Evolutionary conservation across 73 alveolate species (phyloP), one percentile per base, ranked within the genome.

Genomic region (Paramecium bursaria): DNA sequence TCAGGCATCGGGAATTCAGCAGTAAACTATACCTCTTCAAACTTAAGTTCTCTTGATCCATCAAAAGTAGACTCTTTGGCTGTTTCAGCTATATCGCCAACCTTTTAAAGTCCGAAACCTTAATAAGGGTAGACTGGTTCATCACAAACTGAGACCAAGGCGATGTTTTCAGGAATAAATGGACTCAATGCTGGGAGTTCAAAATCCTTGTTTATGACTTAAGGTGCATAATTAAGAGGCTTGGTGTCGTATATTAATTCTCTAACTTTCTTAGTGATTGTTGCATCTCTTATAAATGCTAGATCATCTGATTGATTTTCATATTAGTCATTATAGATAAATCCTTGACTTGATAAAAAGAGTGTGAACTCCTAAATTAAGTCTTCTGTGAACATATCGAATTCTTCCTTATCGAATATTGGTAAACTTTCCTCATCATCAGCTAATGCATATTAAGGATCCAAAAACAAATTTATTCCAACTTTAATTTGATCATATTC

Each of bases 1-100:
- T 67, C 50, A 14, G 82, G 82, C 57, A 67, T 35, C 9, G 82
- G 82, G 33, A 67, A 67, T 39, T 67, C 57, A 39, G 42, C 26
- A n/a, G 26, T 15, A 67, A 67, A 33, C 22, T 67, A 22, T 3
- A 67, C 50, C 7, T 53, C 10, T 67, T 35, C 53, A 19, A 31
- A 33, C 2, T 67, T 35, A n/a, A 42, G 17, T 4, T 35, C 47
- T 35, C 50, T 6, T 9, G 17, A 19, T 21, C 61, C 82, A 67
- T 67, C 82, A 19, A 21, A 67, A 11, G 33, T 67, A 1, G 13
- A 13, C 2, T 35, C 55, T 35, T 21, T 67, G 3, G 44, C 55
- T n/a, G 42, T 11, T 21, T 39, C 19, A 42, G 17, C 44, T 31
- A 35, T 2, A 42, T 67, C 46, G 21, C 4, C 44, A 6, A 39